Evolutionary conservation across 2,329 filamentous ascomycete species (phyloP).

Genomic region (Parafenestella ontariensis): DNA sequence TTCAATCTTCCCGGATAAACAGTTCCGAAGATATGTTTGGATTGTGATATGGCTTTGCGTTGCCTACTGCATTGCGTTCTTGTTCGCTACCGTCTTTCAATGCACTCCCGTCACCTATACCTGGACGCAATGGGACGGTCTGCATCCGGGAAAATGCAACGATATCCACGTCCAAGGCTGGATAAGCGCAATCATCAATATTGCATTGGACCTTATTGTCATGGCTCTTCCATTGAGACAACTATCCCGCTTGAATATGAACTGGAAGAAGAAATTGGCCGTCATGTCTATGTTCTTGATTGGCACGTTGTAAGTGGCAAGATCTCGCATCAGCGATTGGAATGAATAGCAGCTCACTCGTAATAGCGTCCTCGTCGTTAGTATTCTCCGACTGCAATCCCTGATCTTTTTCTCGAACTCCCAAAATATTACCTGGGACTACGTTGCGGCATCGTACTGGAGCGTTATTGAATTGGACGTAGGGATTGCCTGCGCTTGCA

Average conservation of each 20-base stretch:
- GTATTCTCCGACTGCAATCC: constrained; percentile 50
- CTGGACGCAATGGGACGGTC: constrained; percentile 51
- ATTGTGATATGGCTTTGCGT: constrained; percentile 33
- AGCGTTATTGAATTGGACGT: constrained; percentile 47
- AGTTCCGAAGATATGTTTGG: constrained; percentile 34
- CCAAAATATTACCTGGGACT: constrained; percentile 50
- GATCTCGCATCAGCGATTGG: background rate
- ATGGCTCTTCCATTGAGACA: constrained; percentile 44
- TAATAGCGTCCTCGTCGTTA: constrained; percentile 52
- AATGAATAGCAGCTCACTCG: background rate
- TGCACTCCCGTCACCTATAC: constrained; percentile 58
- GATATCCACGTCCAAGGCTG: constrained; percentile 43
- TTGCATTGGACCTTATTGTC: constrained; percentile 33
- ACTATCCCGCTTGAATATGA: constrained; percentile 39
- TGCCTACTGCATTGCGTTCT: constrained; percentile 51
- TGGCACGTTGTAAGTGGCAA: constrained; percentile 45
- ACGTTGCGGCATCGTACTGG: constrained; percentile 51
- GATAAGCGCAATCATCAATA: constrained; percentile 42
- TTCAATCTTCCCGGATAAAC: constrained; percentile 41
- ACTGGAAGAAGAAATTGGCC: constrained; percentile 42
- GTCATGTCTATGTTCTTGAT: constrained; percentile 48
- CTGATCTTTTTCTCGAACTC: constrained; percentile 53
- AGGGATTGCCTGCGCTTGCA: constrained; percentile 50
- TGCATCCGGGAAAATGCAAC: constrained; percentile 38
- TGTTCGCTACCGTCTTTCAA: constrained; percentile 58